phyloP scores from a whole-genome alignment of 2,329 filamentous ascomycete genomes.

The Sclerotinia minor region DNA sequence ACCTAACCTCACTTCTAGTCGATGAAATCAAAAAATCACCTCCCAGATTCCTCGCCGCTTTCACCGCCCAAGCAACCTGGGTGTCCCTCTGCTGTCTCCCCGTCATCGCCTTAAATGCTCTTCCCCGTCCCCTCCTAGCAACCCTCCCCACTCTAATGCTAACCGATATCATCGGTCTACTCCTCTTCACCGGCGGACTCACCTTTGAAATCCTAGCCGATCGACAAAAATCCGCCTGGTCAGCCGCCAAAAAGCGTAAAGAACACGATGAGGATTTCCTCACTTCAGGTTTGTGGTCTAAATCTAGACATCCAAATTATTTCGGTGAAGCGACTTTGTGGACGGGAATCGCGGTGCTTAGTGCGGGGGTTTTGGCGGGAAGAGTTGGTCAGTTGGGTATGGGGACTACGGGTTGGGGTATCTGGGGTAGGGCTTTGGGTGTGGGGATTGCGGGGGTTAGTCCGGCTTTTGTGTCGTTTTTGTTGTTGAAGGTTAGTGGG shows the following conservation, averaged over 20 bases:
- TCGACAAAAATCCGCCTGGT: constrained; percentile 63
- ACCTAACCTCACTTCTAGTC: constrained; percentile 37
- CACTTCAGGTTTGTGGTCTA: constrained; percentile 61
- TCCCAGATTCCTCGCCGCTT: constrained; percentile 54
- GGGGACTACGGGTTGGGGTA: constrained; percentile 50
- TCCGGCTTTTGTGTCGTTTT: constrained; percentile 63
- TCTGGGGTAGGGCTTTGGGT: constrained; percentile 47
- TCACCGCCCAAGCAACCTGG: constrained; percentile 65
- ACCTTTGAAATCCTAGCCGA: constrained; percentile 63
- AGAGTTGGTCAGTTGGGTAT: constrained; percentile 58
- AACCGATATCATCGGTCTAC: constrained; percentile 58
- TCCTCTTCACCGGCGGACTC: constrained; percentile 60
- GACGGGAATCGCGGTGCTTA: constrained; percentile 63
- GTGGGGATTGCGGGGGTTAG: constrained; percentile 50
- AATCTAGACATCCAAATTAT: constrained; percentile 67
- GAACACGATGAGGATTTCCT: constrained; percentile 67
- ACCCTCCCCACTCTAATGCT: constrained; percentile 50
- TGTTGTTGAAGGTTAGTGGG: constrained; percentile 63
- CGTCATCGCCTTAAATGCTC: constrained; percentile 62
- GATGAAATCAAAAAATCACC: constrained; percentile 54
- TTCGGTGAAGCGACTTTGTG: constrained; percentile 71
- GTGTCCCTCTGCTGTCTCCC: constrained; percentile 67
- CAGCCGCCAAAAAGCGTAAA: constrained; percentile 61
- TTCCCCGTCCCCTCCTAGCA: constrained; percentile 55
- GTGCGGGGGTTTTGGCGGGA: constrained; percentile 56